Base-by-base conservation (phyloP, 495 filamentous ascomycete species). In the Elaphomyces granulatus region DNA sequence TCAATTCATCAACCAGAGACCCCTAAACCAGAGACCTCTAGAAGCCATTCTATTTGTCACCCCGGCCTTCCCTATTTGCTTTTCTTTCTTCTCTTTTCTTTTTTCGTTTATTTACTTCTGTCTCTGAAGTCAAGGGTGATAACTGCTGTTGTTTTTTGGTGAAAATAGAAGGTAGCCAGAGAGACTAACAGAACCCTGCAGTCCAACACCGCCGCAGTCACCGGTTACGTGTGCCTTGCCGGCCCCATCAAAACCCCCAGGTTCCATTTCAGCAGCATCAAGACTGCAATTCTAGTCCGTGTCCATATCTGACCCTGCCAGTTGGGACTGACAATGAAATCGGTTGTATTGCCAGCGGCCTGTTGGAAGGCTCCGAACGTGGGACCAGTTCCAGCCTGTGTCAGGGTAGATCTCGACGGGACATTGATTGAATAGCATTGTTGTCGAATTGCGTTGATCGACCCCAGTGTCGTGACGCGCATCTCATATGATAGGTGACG, bases 261-360 rank as follows among this genome's bases (percentile, higher is more conserved):
- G 72, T 63, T 12, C 59, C 70, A 23, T 73, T 3, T 75, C 77
- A 16, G 64, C 65, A 16, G 54, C 55, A 52, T 74, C 73, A 52
- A 82, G 82, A 32, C 68, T 81, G 63, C 83, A 88, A 54, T 88
- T 87, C n/a, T n/a, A 16, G 83, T 86, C 37, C 83, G 63, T 15
- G 77, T 83, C 83, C 83, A 87, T 10, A 88, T 62, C 31, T 83
- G 72, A 3, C 83, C 83, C 45, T 81, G 74, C 83, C 83, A 88
- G 46, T 81, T 71, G 16, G 63, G 60, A 36, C 68, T 66, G 33
- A 88, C 78, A 15, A 57, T 72, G 33, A 81, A 55, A 32, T 59
- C 58, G 37, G 40, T 66, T 18, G 59, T 68, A 9, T 60, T 46
- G 18, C 71, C 67, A 15, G 76, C 49, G 1, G 49, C 43, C 20